These are phyloP conservation scores for Apiotrichum laibachii DNA, from an alignment of 1,284 basidiomycete species.

Conservation along the genomic window DNA sequence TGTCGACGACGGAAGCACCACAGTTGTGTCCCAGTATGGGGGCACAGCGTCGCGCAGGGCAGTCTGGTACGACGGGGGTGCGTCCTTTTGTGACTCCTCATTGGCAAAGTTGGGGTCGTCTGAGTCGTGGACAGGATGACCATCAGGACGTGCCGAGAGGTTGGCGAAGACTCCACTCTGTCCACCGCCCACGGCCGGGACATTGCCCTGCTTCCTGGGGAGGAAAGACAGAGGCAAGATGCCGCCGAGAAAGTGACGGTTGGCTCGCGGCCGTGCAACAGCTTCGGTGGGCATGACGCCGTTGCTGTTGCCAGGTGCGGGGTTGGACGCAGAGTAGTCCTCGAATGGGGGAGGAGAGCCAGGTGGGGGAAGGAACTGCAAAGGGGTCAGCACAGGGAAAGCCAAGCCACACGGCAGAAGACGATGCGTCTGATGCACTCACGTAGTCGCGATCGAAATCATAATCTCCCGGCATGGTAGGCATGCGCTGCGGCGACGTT, in stretches of 20 bases:
- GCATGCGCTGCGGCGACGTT: not conserved
- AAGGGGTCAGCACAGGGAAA: not conserved
- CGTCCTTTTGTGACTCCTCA: conserved; percentile 75
- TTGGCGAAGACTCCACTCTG: conserved; percentile 98
- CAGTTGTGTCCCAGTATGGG: conserved; percentile 95
- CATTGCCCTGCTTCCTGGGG: conserved; percentile 48
- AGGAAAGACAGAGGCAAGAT: conserved; percentile 74
- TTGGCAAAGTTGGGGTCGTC: conserved; percentile 65
- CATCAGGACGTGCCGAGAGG: conserved; percentile 69
- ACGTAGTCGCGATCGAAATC: conserved; percentile 80
- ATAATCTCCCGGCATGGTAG: conserved; percentile 57
- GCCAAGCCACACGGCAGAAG: not conserved
- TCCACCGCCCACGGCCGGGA: conserved; percentile 57
- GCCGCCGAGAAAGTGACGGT: conserved; percentile 65
- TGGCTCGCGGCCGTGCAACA: conserved; percentile 53
- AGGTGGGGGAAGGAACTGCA: conserved; percentile 59
- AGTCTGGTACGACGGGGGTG: conserved; percentile 83
- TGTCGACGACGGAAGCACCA: conserved; percentile 62
- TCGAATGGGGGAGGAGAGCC: conserved; percentile 72
- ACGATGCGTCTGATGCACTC: conserved; percentile 21
- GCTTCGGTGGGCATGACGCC: conserved; percentile 65
- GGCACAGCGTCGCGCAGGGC: conserved; percentile 90
- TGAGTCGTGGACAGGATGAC: conserved; percentile 56
- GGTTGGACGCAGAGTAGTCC: conserved; percentile 61
- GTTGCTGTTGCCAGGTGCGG: conserved; percentile 73